Evolutionary conservation across 2,329 filamentous ascomycete genomes (phyloP), one percentile per base, ranked within the genome.

Genomic region (Fusarium sp.): DNA sequence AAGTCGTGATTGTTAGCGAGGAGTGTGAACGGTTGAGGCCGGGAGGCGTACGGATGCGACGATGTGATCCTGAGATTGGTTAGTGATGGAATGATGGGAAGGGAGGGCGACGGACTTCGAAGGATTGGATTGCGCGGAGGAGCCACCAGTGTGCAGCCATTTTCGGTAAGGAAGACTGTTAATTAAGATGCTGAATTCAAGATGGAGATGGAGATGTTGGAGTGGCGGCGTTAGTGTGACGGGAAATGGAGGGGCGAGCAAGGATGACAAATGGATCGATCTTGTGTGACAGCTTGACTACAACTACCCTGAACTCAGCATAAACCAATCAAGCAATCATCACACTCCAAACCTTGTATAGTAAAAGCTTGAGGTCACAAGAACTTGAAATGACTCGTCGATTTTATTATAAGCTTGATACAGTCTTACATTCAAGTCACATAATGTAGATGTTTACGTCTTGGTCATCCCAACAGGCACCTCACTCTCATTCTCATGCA

Each of bases 91-190:
- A 9, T 5, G 3, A 10, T 16, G 12, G 10, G 2, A 16, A 1
- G 2, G 6, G 7, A 13, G 8, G 14, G 18, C 18, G 8, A 31
- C 42, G 16, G 61, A 81, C 81, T 77, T 83, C 82, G 18, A 82
- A 78, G 36, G 79, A 78, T 36, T 80, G 78, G 18, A 83, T 74
- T 16, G 80, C 26, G 22, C 81, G 80, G 12, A 83, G 78, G 24
- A 77, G 75, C 76, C 78, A 82, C 70, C 78, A 80, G 63, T 78
- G 73, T 24, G 77, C 75, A 39, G 81, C 76, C 81, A 83, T 83
- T 70, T 26, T 71, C n/a, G 60, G 41, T 47, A 7, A 48, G 26
- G 24, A 20, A 48, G 28, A n/a, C 22, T n/a, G 24, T 33, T n/a
- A 13, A 36, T 67, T 44, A 48, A 36, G 28, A 53, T 44, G 53